A percentile compares a stretch with the other conserved stretches of the same genome.
These are phyloP conservation scores for Zygoascus sp. DNA, from an alignment of 1,139 yeast genomes.

Conservation along the genomic window DNA sequence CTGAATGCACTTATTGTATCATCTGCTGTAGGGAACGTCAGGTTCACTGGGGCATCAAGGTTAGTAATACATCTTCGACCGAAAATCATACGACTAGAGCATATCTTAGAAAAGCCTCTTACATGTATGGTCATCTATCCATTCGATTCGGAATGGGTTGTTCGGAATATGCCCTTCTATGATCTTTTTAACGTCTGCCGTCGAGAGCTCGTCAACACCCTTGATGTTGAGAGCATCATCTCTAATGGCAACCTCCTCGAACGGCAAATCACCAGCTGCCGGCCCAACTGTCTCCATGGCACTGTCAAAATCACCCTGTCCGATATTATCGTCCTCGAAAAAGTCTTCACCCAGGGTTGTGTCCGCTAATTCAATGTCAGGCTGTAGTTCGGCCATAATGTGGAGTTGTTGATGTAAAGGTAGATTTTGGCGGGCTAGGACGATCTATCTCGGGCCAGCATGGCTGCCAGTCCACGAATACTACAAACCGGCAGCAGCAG, in stretches of 20 bases:
- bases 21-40: slow-evolving; percentile 48
- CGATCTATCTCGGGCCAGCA: too few relatives aligned
- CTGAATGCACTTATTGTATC: slow-evolving; percentile 41
- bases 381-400: not conserved
- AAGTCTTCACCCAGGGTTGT: slow-evolving; percentile 1
- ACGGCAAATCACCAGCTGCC: not conserved
- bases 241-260: slow-evolving; percentile 18
- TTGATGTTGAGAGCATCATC: slow-evolving; percentile 47
- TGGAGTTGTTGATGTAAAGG: not conserved
- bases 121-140: slow-evolving; percentile 63
- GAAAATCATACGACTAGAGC: not conserved
- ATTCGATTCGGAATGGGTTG: slow-evolving; percentile 48
- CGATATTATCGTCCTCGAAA: not conserved
- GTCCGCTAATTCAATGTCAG: slow-evolving; percentile 1
- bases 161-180: slow-evolving; percentile 48
- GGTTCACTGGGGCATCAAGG: slow-evolving; percentile 35
- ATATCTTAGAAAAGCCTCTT: too few relatives aligned
- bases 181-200: slow-evolving; percentile 57
- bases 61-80: not conserved
- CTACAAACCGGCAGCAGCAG: too few relatives aligned
- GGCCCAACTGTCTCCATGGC: not conserved
- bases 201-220: slow-evolving; percentile 68
- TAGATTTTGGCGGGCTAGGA: not conserved
- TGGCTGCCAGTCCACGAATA: too few relatives aligned
- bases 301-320: not conserved